phyloP scores from a whole-genome alignment of 2,329 filamentous ascomycete species.

The Dothideomycetidae sp. region DNA sequence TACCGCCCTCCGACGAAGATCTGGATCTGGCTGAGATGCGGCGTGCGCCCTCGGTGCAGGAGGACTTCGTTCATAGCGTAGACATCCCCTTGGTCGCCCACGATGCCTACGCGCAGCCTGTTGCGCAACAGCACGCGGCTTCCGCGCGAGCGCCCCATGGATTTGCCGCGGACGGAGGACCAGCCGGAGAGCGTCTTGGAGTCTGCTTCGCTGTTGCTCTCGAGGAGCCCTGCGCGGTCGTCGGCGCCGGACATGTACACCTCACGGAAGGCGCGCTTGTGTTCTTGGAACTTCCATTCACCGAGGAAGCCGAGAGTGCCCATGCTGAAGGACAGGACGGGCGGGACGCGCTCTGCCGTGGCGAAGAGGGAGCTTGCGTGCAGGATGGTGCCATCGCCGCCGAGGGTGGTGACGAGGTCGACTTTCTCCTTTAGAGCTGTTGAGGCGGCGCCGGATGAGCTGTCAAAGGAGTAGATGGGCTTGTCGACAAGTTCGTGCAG shows the following conservation, averaged over 20 bases:
- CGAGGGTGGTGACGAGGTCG: conserved; percentile 78
- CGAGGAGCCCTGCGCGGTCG: conserved; percentile 28
- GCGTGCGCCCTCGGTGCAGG: conserved; percentile 77
- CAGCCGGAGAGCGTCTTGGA: conserved; percentile 39
- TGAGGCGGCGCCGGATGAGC: background rate
- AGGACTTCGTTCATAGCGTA: conserved; percentile 91
- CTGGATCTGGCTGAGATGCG: conserved; percentile 82
- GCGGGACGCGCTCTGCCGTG: conserved; percentile 65
- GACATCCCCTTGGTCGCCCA: conserved; percentile 42
- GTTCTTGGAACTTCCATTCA: conserved; percentile 90
- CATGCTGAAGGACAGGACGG: conserved; percentile 91
- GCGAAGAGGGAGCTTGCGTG: conserved; percentile 79
- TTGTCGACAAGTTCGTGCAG: conserved; percentile 59
- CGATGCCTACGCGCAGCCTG: conserved; percentile 68
- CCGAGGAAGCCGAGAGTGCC: conserved; percentile 88
- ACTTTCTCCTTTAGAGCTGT: conserved; percentile 50
- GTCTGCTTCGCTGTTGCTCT: background rate
- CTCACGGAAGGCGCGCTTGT: conserved; percentile 82
- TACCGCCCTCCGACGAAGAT: conserved; percentile 81
- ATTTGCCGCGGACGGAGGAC: conserved; percentile 63
- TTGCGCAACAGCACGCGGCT: conserved; percentile 78
- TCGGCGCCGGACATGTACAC: conserved; percentile 70
- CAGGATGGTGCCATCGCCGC: conserved; percentile 83
- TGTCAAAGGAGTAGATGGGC: conserved; percentile 47
- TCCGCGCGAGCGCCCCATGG: conserved; percentile 58